These are phyloP conservation scores for Angomonas ambiguus DNA, from an alignment of 208 protist genomes.

Conservation along the genomic window DNA sequence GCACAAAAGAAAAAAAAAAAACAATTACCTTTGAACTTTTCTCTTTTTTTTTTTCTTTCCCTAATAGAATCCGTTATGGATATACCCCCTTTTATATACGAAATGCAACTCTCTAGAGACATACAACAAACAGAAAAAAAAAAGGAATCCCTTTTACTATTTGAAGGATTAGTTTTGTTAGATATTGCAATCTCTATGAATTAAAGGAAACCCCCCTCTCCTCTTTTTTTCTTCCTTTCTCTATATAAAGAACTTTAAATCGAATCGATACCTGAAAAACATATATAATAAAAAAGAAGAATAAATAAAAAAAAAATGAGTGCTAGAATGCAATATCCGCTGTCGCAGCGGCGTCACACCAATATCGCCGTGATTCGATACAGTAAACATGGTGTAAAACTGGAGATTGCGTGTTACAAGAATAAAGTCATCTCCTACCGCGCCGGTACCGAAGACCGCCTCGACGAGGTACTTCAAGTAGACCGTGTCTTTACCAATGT, in stretches of 20 bases:
- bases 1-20: neutral
- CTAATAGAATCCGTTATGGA: neutral
- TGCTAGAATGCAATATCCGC: constrained; percentile 76
- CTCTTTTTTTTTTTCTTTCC: constrained; percentile 8
- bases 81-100: neutral
- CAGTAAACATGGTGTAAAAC: constrained; percentile 70
- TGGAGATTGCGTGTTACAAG: constrained; percentile 91
- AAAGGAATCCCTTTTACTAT: no score
- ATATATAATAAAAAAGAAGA: neutral
- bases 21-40: neutral
- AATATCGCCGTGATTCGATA: constrained; percentile 88
- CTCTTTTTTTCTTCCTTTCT: neutral
- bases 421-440: constrained; percentile 92
- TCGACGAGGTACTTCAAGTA: constrained; percentile 91
- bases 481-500: constrained; percentile 89
- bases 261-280: neutral
- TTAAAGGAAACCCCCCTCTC: neutral
- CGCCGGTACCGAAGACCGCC: constrained; percentile 67
- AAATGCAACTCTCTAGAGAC: neutral
- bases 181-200: no score
- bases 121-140: constrained; percentile 7
- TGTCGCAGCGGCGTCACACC: constrained; percentile 87
- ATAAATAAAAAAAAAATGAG: constrained; percentile 47
- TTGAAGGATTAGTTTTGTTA: no score
- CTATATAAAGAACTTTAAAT: no score